Base-by-base conservation (phyloP, 2,329 filamentous ascomycete species). In the Fusarium continuum region DNA sequence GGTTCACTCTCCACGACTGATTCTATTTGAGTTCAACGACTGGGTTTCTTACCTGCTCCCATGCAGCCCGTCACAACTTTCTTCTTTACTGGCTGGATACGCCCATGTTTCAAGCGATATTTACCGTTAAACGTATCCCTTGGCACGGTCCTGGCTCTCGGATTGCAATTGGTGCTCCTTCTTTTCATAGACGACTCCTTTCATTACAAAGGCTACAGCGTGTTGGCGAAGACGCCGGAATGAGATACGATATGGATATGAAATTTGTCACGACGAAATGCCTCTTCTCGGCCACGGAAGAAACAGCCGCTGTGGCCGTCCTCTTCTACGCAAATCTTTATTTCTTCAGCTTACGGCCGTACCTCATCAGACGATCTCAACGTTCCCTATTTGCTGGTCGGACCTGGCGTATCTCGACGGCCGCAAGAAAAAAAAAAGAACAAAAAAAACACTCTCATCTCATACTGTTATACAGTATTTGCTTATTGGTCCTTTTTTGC, bases 11-110 rank as follows among this genome's bases (percentile, higher is more conserved):
- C 75, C 77, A 25, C 75, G 76, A 41, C 70, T 85, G 67, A 69
- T 72, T 60, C 69, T 61, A 55, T 85, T 84, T 67, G 73, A 76
- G 52, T 76, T 83, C 55, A 62, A 74, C 58, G 73, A 75, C 47
- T 85, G 83, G 82, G 71, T 82, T 60, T 69, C 70, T 32, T 83
- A 82, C 65, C 78, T 85, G 58, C 82, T 79, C 73, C 82, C 82
- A 8, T 50, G 73, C 60, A 76, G 75, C 55, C 81, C 81, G 19
- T 85, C 82, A 31, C 77, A 78, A 69, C 78, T 85, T 54, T 80
- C 82, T 38, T 75, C 79, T 61, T 76, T 84, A 65, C 76, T 85
- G 54, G 77, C 79, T 59, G 78, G 78, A 64, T 76, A 82, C 59
- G 75, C 78, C 68, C 76, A 76, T 79, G 74, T 77, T 55, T 75